Evolutionary conservation across 2,329 filamentous ascomycete species (phyloP), one percentile per base, ranked within the genome.

Genomic region (Colletotrichum paranaense): DNA sequence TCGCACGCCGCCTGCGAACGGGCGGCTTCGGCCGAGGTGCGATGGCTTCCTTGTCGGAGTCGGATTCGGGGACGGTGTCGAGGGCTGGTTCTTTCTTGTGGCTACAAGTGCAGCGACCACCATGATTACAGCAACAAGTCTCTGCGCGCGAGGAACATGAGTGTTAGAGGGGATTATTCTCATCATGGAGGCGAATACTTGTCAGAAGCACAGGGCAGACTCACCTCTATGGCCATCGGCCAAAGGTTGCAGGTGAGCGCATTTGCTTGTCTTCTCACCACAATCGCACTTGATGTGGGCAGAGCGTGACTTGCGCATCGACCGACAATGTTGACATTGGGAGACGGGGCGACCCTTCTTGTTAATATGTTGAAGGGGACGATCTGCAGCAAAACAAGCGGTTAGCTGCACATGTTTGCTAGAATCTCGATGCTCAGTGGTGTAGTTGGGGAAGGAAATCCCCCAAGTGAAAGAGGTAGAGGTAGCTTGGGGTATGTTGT

Each of bases 291-390:
- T 97, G 81, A 97, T 91, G 84, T 98, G 97, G 76, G 96, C 94
- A 72, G 95, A 93, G 79, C 97, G 94, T 84, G 95, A 96, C 89
- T 98, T 98, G 86, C 97, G 95, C 88, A 97, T 93, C 77, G 93
- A 91, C 83, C 97, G 96, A 86, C 97, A 99, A 86, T 99, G 97
- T 78, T 95, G 91, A 86, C 97, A 99, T 92, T 99, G 97, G 79
- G 97, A 98, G 78, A 98, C 95, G 75, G 97, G 97, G 75, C 96
- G 94, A 80, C 96, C 96, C 88, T 98, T 98, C 84, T 97, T 98
- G 85, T 97, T 97, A 87, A 98, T 97, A 83, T 97, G 95, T 81
- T 94, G 93, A 77, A 98, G 90, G 77, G 94, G 94, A 78, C 96
- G 94, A 84, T 98, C 97, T 98, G 79, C 71, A 73, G 38, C 58